Evolutionary conservation across 345 rosid species (phyloP), one percentile per base, ranked within the genome.

Genomic region (Litchi chinensis): DNA sequence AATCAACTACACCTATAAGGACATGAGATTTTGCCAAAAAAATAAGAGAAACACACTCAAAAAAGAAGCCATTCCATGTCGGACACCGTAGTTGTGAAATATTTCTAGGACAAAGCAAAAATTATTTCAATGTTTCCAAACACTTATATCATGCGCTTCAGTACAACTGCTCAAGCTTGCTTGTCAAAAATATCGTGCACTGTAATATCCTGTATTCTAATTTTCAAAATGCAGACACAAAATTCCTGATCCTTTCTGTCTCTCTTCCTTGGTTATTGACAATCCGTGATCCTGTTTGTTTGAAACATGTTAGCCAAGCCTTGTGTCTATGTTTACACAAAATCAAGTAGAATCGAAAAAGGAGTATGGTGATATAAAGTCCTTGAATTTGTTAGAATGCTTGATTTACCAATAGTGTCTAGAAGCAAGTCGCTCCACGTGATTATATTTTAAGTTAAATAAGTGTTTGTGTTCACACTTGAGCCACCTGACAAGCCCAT

Each of bases 1-100:
- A 60, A 65, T 67, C 85, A 78, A 79, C 65, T 80, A 78, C 80
- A 62, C 68, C 62, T 39, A 75, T 56, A 22, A 37, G 21, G 46
- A 50, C 32, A 0, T 50, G 46, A 66, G 44, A 48, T 5, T 12
- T 50, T 39, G 41, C 37, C 43, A 10, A 19, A 78, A 26, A 46
- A 48, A 37, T 19, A 16, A 60, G 13, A 16, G 37, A 9, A 39
- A 18, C 37, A 66, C 18, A 26, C 50, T 26, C 5, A 28, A 32
- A 32, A 76, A 64, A 65, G 37, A 59, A 70, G 46, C 73, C 67
- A 40, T 65, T 52, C 7, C 37, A 44, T 68, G 71, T 18, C 46
- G n/a, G 39, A 69, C n/a, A 8, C 32, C 5, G 44, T 54, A 40
- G 8, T 70, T 28, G 12, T 40, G 19, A 11, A 52, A 48, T 46